Percentiles rank a stretch among this genome's conserved stretches.
phyloP scores from a whole-genome alignment of 2,329 filamentous ascomycete genomes.

The Alternaria gansuensis region DNA sequence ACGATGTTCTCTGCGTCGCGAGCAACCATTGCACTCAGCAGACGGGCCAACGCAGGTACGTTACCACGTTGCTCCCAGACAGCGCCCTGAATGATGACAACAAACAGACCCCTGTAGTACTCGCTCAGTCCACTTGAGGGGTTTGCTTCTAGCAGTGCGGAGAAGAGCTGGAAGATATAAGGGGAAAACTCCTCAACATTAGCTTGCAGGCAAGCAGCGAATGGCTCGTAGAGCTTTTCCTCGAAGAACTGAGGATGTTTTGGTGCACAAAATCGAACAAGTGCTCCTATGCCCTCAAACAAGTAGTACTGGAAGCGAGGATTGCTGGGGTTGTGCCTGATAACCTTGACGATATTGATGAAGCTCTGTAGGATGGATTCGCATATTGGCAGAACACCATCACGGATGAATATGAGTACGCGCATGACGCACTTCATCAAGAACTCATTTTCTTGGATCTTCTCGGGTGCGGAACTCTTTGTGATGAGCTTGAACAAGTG shows the following conservation, averaged over 20 bases:
- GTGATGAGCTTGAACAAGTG: slow-evolving; percentile 93
- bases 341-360: slow-evolving; percentile 87
- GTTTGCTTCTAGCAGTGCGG: slow-evolving; percentile 87
- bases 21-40: slow-evolving; percentile 84
- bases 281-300: slow-evolving; percentile 90
- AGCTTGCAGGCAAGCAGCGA: slow-evolving; percentile 79
- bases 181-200: slow-evolving; percentile 94
- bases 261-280: slow-evolving; percentile 79
- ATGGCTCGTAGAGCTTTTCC: slow-evolving; percentile 80
- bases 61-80: slow-evolving; percentile 95
- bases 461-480: slow-evolving; percentile 82
- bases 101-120: slow-evolving; percentile 81
- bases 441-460: slow-evolving; percentile 98
- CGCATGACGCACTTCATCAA: slow-evolving; percentile 99
- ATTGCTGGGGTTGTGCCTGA: slow-evolving; percentile 95
- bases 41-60: slow-evolving; percentile 85
- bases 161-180: slow-evolving; percentile 95
- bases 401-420: slow-evolving; percentile 91
- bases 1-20: slow-evolving; percentile 77
- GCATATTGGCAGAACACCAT: slow-evolving; percentile 75
- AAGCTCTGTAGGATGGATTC: slow-evolving; percentile 85
- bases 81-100: slow-evolving; percentile 78
- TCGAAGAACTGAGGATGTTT: slow-evolving; percentile 78
- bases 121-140: slow-evolving; percentile 78
- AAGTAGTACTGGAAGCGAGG: slow-evolving; percentile 98